Evolutionary conservation across 2,329 filamentous ascomycete species (phyloP), one percentile per base, ranked within the genome.

Genomic region (Exserohilum turcica): DNA sequence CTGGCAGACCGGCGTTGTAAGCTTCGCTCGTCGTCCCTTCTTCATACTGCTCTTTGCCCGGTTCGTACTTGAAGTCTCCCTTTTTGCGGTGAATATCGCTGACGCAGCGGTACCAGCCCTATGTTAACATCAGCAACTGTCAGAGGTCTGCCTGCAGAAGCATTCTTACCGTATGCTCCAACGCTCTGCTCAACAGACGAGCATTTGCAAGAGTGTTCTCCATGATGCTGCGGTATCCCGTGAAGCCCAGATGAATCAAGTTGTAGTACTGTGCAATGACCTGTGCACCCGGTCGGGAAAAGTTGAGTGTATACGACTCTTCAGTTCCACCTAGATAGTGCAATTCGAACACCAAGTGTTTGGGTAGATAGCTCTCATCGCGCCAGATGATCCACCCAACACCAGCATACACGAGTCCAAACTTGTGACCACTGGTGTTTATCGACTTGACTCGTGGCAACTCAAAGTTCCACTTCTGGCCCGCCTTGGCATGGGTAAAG

Each of bases 241-340:
- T 76, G 70, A 85, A 86, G 2, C 88, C 88, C 0, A 90, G 80
- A 58, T 89, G 86, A 54, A 90, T 85, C 10, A 90, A 77, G 62
- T 90, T 89, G 66, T 90, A 90, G 72, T 90, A 90, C 66, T 90
- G 88, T 0, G 81, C 86, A 55, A 90, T 85, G 51, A 90, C 79
- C 56, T 90, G 87, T 0, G 85, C 84, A 3, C 86, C 87, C 0
- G 87, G 86, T 0, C 87, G 82, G 1, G 86, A 89, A 76, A 90
- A 90, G 74, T 90, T 90, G 16, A 90, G 79, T 0, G 86, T 89
- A 72, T 85, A 90, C 1, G 84, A 86, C 65, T 88, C 82, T 63
- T 90, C 86, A 0, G 85, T 87, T n/a, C 86, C 86, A 32, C 87
- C 87, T 0, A 90, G 81, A 64, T 90, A 90, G 68, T 85, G 84